Conservation (phyloP, 2,329 filamentous ascomycete species). For the Penicillium sp. region DNA sequence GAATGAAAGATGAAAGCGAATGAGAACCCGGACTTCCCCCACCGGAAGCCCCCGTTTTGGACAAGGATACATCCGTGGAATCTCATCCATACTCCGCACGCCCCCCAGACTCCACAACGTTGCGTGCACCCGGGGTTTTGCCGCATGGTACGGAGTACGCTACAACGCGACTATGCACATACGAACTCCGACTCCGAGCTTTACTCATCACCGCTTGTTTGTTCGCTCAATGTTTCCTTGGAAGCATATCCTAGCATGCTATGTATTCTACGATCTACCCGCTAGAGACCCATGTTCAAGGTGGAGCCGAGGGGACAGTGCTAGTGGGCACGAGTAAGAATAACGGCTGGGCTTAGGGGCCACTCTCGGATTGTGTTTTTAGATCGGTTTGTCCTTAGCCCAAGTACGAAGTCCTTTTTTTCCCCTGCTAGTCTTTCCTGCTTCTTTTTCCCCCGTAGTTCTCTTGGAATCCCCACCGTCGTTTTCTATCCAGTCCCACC, state of each 20-base stretch:
- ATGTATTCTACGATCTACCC: background rate
- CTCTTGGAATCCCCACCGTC: background rate
- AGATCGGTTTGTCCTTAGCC: background rate
- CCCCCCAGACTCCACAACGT: background rate
- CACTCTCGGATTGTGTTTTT: background rate
- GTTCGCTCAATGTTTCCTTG: background rate
- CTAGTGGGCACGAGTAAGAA: background rate
- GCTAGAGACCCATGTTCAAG: background rate
- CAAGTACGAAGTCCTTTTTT: background rate
- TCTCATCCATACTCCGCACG: background rate
- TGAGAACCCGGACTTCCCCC: background rate
- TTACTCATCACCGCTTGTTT: constrained; percentile 10
- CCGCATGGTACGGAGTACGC: background rate
- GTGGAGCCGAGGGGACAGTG: constrained; percentile 11
- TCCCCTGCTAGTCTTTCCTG: background rate
- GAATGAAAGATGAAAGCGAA: background rate
- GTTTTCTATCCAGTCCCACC: background rate
- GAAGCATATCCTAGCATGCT: background rate
- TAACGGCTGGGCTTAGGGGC: constrained; percentile 5
- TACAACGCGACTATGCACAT: background rate
- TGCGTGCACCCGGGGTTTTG: background rate
- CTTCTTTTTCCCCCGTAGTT: background rate
- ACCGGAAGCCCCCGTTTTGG: background rate
- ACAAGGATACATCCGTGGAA: background rate
- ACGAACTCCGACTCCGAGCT: background rate